Evolutionary conservation across 805 yeast species (phyloP).

Genomic region (Nakazawaea molendinolei): DNA sequence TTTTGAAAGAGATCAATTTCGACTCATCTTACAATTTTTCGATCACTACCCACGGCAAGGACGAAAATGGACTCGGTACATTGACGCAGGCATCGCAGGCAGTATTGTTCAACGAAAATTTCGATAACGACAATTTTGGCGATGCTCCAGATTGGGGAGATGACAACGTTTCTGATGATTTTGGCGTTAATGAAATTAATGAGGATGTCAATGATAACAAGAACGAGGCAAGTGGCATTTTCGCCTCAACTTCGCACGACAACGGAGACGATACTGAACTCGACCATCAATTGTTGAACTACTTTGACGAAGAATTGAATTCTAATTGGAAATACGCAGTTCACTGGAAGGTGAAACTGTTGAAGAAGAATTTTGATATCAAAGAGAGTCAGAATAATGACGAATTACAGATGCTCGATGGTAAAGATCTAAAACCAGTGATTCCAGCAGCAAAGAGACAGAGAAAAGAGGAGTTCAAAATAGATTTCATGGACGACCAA

Average conservation of each 20-base stretch:
- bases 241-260: constrained; percentile 5
- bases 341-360: constrained; percentile 73
- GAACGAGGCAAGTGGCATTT: constrained; percentile 11
- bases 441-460: constrained; percentile 14
- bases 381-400: not conserved
- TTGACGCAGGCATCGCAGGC: constrained; percentile 7
- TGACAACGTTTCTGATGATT: constrained; percentile 16
- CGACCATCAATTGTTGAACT: constrained; percentile 65
- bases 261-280: constrained; percentile 15
- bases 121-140: constrained; percentile 14
- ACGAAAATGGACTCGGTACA: constrained; percentile 9
- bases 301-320: constrained; percentile 65
- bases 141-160: constrained; percentile 13
- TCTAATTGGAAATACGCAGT: constrained; percentile 82
- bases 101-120: constrained; percentile 5
- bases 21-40: constrained; percentile 13
- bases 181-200: too few relatives aligned
- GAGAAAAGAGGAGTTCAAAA: constrained; percentile 21
- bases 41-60: constrained; percentile 10
- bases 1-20: constrained; percentile 35
- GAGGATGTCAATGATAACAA: constrained; percentile 14
- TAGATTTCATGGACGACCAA: constrained; percentile 21
- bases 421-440: not conserved
- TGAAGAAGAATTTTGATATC: constrained; percentile 28
- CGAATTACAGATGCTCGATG: too few relatives aligned